Base-by-base conservation (phyloP, 2,329 filamentous ascomycete species). In the Trichoderma oligosporum region DNA sequence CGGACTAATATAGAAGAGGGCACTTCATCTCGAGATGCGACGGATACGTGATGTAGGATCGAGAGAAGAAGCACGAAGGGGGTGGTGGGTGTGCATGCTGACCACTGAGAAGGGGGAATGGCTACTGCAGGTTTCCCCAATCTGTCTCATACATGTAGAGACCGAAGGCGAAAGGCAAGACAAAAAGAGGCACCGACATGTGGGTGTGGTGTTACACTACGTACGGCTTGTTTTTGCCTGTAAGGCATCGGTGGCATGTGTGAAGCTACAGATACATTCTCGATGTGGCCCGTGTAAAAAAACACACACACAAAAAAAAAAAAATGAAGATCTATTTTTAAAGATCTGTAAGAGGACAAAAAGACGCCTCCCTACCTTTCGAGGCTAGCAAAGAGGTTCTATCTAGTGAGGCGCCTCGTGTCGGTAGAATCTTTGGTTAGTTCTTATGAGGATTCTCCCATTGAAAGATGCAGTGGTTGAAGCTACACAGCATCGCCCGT, bases 1-100 rank as follows among this genome's bases (percentile, higher is more conserved):
- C n/a, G 35, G 44, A 57, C 42, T 59, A 51, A 59, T 45, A 59
- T 44, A n/a, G n/a, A 44, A 48, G 35, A 48, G 12, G 35, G n/a
- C 55, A 33, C 27, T 27, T 36, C 22, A 41, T 31, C 42, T 29
- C 25, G 29, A 49, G 27, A 56, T 59, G 42, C 57, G 57, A 59
- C 57, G 57, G 57, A 29, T 44, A 59, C 57, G 57, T 56, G 48
- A 29, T 47, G 33, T 49, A 48, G 42, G 57, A 59, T 55, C 18
- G 42, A 35, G 42, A 35, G 24, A 45, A 53, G 31, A 46, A 59
- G 57, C 57, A 35, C 57, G 52, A 44, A 27, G 46, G 44, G 33
- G 57, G 41, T 51, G 35, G 44, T 35, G 33, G 16, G 36, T 20
- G 44, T 20, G 52, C 25, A 35, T 36, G 51, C 29, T 56, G 35